Base-by-base conservation (phyloP, 345 rosid species). In the Populus deltoides region DNA sequence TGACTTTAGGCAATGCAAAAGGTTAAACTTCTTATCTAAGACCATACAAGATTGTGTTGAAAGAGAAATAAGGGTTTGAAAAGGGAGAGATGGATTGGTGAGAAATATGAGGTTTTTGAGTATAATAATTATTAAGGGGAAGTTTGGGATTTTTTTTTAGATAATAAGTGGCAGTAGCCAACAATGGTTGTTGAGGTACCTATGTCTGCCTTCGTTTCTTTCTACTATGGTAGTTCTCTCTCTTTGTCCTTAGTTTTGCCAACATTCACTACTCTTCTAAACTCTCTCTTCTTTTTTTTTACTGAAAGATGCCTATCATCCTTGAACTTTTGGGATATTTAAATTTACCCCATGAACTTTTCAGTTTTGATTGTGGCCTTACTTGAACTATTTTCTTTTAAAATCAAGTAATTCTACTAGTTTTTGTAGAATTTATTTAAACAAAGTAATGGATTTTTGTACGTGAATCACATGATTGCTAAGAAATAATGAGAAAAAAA, bases 1-100 rank as follows among this genome's bases (percentile, higher is more conserved):
- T 29, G 63, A 75, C 80, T 5, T 61, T 5, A 43, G 38, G 47
- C 78, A 49, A 68, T 51, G 73, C 18, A 43, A 74, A 16, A 63
- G 18, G 59, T 7, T 9, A 9, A 12, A 33, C 18, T 36, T 15
- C 33, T 47, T 47, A 47, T 45, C 49, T 45, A 45, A 45, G 49
- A 45, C 16, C 36, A 41, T 53, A 53, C 18, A 2, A 53, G 59
- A 6, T 20, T 20, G 24, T 18, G 2, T 18, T 18, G 59, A 53
- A 6, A 0, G 24, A 53, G 51, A 47, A 47, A 47, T 47, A 13
- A 47, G 51, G 24, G n/a, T 51, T 51, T 18, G 57, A 18, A 17
- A 51, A 51, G 7, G n/a, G 57, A 18, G 45, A 18, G 57, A 51
- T 18, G 57, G 57, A 51, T 17, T 18, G 59, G 24, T 6, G 24